Conservation (phyloP, 2,329 filamentous ascomycete genomes). For the Conoideocrella luteorostrata region DNA sequence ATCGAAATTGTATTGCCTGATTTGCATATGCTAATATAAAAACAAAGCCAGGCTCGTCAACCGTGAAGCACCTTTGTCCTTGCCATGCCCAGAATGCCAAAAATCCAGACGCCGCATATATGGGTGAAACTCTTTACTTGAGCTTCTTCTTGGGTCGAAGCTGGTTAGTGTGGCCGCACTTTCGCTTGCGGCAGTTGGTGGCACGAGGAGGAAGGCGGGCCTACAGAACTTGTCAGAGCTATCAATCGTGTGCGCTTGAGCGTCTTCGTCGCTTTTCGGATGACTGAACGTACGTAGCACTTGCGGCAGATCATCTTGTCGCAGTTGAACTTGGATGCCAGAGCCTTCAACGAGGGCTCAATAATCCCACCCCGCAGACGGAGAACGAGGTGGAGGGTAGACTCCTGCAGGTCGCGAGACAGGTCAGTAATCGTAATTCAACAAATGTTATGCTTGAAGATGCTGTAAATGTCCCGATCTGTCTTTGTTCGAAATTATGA, state of each 20-base stretch:
- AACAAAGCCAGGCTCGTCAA: constrained; percentile 31
- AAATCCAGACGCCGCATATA: constrained; percentile 40
- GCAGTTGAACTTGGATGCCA: constrained; percentile 99
- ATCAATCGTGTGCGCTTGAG: not conserved
- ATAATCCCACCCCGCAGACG: constrained; percentile 99
- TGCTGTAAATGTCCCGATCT: no score
- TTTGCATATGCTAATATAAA: constrained; percentile 34
- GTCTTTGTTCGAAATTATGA: no score
- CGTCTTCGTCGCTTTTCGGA: not conserved
- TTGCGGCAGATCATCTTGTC: constrained; percentile 99
- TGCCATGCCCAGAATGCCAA: constrained; percentile 33
- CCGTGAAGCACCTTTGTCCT: constrained; percentile 28
- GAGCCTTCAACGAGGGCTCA: constrained; percentile 96
- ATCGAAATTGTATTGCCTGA: constrained; percentile 32
- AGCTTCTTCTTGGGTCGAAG: constrained; percentile 99
- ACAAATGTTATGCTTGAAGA: no score
- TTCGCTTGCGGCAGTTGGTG: constrained; percentile 99
- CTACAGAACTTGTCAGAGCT: constrained; percentile 26
- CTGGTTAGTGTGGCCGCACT: constrained; percentile 99
- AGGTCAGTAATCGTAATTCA: not conserved
- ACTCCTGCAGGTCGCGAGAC: constrained; percentile 58
- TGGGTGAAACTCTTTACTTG: constrained; percentile 52
- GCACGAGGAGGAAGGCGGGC: constrained; percentile 91
- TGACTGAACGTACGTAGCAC: constrained; percentile 79
- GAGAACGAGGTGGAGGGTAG: constrained; percentile 95